Percentiles rank a stretch among this genome's conserved stretches.
Conservation (phyloP, 345 rosid genomes). For the Moringa oleifera region DNA sequence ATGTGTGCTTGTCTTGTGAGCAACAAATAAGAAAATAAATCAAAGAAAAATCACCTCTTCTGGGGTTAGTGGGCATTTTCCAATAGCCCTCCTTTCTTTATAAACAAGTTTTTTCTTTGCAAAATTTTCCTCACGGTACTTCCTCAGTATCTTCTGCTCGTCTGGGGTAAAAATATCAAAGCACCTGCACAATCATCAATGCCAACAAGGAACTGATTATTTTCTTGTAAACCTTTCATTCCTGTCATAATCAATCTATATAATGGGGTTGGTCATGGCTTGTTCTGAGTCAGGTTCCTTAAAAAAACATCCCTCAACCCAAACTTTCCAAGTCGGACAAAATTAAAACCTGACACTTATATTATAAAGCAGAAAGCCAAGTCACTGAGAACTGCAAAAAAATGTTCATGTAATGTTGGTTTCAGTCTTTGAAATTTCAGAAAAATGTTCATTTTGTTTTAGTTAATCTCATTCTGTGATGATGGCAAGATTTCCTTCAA, state of each 20-base stretch:
- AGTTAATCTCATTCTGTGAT: not conserved
- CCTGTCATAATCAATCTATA: too few species aligned
- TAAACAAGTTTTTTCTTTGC: slow-evolving; percentile 63
- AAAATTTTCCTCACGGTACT: slow-evolving; percentile 85
- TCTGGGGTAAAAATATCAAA: slow-evolving; percentile 75
- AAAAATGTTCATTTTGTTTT: too few species aligned
- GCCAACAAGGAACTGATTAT: slow-evolving; percentile 1
- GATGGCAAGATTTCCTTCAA: not conserved
- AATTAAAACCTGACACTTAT: not conserved
- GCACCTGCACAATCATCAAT: slow-evolving; percentile 49
- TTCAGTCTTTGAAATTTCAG: not conserved
- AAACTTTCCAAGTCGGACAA: not conserved
- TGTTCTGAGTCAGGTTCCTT: not conserved
- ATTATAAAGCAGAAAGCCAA: not conserved
- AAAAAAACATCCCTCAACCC: not conserved
- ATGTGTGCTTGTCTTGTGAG: not conserved
- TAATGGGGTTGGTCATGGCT: not conserved
- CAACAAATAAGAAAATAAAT: not conserved
- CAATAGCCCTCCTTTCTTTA: slow-evolving; percentile 76
- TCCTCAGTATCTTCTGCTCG: slow-evolving; percentile 67
- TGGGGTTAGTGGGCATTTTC: slow-evolving; percentile 89
- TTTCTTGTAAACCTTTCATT: not conserved
- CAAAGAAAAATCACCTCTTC: slow-evolving; percentile 57
- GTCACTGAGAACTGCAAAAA: too few species aligned
- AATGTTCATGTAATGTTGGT: not conserved